Conservation (phyloP, 441 rosid genomes). For the Metrosideros polymorpha region DNA sequence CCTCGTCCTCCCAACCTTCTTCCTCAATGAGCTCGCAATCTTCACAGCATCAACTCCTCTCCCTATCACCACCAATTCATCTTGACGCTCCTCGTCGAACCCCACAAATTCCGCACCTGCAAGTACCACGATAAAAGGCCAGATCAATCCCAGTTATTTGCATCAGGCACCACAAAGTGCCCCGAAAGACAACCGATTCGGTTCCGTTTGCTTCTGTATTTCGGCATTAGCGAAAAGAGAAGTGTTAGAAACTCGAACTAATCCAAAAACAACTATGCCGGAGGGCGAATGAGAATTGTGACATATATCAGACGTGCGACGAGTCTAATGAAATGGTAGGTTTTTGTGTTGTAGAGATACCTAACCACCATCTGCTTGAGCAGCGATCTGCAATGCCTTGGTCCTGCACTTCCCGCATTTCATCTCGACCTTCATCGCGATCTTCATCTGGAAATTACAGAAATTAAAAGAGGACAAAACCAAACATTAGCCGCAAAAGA, state of each 20-base stretch:
- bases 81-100: constrained; percentile 34
- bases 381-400: constrained; percentile 35
- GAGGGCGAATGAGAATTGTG: not conserved
- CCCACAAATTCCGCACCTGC: constrained; percentile 38
- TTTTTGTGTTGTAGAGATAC: not conserved
- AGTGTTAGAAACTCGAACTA: not conserved
- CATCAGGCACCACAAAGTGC: not conserved
- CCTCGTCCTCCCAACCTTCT: constrained; percentile 35
- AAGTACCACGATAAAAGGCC: not conserved
- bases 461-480: not conserved
- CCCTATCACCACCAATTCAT: constrained; percentile 39
- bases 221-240: not conserved
- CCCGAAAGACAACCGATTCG: not conserved
- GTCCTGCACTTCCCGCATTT: constrained; percentile 30
- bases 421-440: constrained; percentile 30
- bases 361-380: constrained; percentile 19
- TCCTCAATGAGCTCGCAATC: constrained; percentile 25
- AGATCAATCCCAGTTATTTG: not conserved
- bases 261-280: not conserved
- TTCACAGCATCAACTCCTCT: constrained; percentile 29
- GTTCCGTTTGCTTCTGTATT: not conserved
- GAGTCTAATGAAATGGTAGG: no score
- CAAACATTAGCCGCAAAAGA: no score
- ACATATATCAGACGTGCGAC: not conserved
- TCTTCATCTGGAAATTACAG: constrained; percentile 20